These are phyloP conservation scores for Wallacemonas sp. DNA, from an alignment of 208 protist species.

Conservation along the genomic window DNA sequence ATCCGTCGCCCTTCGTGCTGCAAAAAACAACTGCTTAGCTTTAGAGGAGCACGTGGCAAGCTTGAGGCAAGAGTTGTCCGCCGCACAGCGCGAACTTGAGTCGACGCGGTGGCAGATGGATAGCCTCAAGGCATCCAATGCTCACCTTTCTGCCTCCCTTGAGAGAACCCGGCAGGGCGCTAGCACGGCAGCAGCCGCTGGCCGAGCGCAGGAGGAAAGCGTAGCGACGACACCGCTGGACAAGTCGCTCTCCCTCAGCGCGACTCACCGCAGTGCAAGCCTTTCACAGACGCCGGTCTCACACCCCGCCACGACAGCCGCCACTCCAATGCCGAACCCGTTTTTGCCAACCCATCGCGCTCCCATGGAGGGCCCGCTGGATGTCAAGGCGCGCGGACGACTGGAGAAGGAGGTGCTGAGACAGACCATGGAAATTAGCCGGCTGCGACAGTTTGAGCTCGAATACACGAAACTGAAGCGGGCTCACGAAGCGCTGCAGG, in stretches of 20 bases:
- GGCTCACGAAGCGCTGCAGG: constrained; percentile 37
- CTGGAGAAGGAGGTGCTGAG: constrained; percentile 73
- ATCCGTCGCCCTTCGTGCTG: constrained; percentile 12
- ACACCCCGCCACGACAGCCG: neutral
- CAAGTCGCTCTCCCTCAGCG: constrained; percentile 6
- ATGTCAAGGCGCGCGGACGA: constrained; percentile 20
- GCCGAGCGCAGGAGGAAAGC: too few relatives aligned
- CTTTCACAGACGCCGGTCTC: neutral
- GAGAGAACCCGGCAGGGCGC: neutral
- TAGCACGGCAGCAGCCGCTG: neutral
- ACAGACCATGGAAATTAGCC: constrained; percentile 73
- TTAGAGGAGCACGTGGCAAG: constrained; percentile 9
- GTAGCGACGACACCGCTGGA: constrained; percentile 7
- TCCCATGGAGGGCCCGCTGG: constrained; percentile 1
- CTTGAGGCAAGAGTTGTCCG: constrained; percentile 14
- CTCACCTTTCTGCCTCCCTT: neutral
- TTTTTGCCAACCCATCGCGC: constrained; percentile 1
- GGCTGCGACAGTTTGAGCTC: constrained; percentile 33
- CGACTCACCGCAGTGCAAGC: neutral
- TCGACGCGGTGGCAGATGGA: constrained; percentile 10
- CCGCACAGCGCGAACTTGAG: constrained; percentile 20
- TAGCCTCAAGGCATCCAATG: constrained; percentile 8
- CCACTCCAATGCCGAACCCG: neutral
- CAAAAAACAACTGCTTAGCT: constrained; percentile 1
- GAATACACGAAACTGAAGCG: constrained; percentile 29